A percentile compares a stretch with the other conserved stretches of the same genome.
Evolutionary conservation across 176 grass and related monocot genomes (phyloP).

Genomic region (Aegilops bicornis): DNA sequence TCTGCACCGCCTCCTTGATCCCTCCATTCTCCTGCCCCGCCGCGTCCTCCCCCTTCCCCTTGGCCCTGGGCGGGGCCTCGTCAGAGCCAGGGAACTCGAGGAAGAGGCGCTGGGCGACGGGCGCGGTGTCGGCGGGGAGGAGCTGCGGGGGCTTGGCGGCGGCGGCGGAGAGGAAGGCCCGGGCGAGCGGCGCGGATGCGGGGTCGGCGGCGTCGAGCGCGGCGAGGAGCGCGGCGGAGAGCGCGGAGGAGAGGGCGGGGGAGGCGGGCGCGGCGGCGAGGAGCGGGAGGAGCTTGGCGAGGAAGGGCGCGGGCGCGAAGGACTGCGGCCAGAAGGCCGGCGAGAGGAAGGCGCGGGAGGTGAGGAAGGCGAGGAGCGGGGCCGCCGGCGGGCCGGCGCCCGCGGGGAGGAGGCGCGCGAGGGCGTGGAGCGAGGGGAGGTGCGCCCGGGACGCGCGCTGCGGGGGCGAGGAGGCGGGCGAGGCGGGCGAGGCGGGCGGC

Average conservation of each 20-base stretch:
- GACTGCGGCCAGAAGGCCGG: constrained; percentile 75
- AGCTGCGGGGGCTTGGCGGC: constrained; percentile 59
- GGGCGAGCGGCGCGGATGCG: constrained; percentile 50
- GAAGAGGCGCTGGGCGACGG: constrained; percentile 61
- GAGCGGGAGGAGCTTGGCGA: constrained; percentile 62
- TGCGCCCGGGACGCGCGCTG: constrained; percentile 61
- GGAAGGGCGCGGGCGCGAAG: constrained; percentile 51
- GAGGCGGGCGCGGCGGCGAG: constrained; percentile 44
- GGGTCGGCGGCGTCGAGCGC: constrained; percentile 51
- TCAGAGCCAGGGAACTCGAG: constrained; percentile 54
- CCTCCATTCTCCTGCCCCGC: constrained; percentile 45
- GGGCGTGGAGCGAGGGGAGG: constrained; percentile 82
- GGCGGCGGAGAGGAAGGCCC: constrained; percentile 67
- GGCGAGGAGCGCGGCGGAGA: constrained; percentile 51
- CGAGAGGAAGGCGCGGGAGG: constrained; percentile 50
- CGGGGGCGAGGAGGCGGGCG: too few species aligned
- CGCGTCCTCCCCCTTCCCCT: constrained; percentile 73
- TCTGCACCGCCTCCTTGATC: constrained; percentile 51
- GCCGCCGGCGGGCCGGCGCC: constrained; percentile 30
- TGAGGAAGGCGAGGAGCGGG: constrained; percentile 66
- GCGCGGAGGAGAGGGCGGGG: constrained; percentile 51
- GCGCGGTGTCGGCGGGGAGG: constrained; percentile 44
- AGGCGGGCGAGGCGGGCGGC: neutral
- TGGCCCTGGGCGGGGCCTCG: constrained; percentile 51
- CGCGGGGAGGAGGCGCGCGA: constrained; percentile 76